Evolutionary conservation across 2,329 filamentous ascomycete genomes (phyloP).

Genomic region (Fusarium protoensiforme): DNA sequence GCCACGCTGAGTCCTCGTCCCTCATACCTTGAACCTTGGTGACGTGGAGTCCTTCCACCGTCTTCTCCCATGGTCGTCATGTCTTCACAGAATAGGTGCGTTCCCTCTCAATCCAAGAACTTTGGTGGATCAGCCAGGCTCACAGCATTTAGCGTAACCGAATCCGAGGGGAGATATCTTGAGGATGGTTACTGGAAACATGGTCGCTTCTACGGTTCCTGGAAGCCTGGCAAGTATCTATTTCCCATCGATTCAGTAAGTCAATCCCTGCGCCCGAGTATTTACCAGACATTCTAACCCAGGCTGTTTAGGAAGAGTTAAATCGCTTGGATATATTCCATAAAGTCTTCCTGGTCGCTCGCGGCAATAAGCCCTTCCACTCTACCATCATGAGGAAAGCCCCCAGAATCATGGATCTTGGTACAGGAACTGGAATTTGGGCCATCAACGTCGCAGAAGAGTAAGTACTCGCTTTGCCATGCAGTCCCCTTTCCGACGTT

Average conservation of each 20-base stretch:
- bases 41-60: constrained; percentile 16
- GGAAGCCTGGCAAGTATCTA: constrained; percentile 75
- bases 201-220: constrained; percentile 76
- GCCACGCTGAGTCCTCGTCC: constrained; percentile 11
- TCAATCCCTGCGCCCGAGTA: not conserved
- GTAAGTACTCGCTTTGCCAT: constrained; percentile 56
- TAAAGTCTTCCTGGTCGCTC: constrained; percentile 76
- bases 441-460: constrained; percentile 82
- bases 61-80: constrained; percentile 42
- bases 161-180: constrained; percentile 32
- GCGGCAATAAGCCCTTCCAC: constrained; percentile 54
- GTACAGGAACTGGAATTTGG: constrained; percentile 93
- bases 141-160: constrained; percentile 30
- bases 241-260: constrained; percentile 81
- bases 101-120: not conserved
- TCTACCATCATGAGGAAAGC: constrained; percentile 24
- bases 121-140: constrained; percentile 14
- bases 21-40: constrained; percentile 11
- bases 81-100: constrained; percentile 47
- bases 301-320: constrained; percentile 68
- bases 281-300: constrained; percentile 22
- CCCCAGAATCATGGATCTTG: constrained; percentile 71
- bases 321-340: constrained; percentile 86
- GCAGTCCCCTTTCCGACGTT: not conserved
- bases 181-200: constrained; percentile 64